Evolutionary conservation across 164 flowering plant species (phyloP), one percentile per base, ranked within the genome.

Genomic region (Brasenia schreberi): DNA sequence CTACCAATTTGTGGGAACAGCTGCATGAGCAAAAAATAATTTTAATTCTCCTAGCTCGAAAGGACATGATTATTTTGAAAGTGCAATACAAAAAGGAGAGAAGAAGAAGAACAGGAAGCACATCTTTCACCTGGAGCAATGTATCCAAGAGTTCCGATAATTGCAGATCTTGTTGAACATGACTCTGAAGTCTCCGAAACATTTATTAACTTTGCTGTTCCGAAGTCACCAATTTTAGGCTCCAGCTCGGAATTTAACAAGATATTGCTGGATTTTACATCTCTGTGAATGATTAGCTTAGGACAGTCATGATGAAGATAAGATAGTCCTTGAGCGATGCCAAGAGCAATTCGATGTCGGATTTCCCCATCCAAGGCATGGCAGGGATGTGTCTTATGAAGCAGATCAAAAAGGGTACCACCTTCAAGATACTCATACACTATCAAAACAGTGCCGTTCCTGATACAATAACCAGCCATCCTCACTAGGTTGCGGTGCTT

Each of bases 241-340:
- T 74, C 78, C 62, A 76, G 39, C 12, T 75, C 78, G 58, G 81
- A 76, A 65, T 78, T 80, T 73, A 80, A 10, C 42, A 78, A 45
- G 64, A 77, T 43, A 63, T 78, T 75, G 16, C 70, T 69, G 6
- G 77, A 74, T 64, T 79, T 79, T 19, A 76, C 45, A 70, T 77
- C 74, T 42, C 76, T 73, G 33, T 75, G 74, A 64, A 75, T 69
- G 33, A 78, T 74, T 43, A 69, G 77, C 18, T 71, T 74, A 43
- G 68, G 68, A 64, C 77, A 80, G 18, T 80, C 81, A 70, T 76
- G 58, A 75, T 80, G 78, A 68, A 77, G 83, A 44, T 74, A 78
- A 0, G 78, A 69, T 60, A 80, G 72, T 56, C 76, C 83, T 43
- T 80, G 73, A n/a, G 76, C 79, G 45, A 77, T 71, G 14, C 81